Base-by-base conservation (phyloP, 2,329 filamentous ascomycete genomes). In the Plectosphaerella cucumerina region DNA sequence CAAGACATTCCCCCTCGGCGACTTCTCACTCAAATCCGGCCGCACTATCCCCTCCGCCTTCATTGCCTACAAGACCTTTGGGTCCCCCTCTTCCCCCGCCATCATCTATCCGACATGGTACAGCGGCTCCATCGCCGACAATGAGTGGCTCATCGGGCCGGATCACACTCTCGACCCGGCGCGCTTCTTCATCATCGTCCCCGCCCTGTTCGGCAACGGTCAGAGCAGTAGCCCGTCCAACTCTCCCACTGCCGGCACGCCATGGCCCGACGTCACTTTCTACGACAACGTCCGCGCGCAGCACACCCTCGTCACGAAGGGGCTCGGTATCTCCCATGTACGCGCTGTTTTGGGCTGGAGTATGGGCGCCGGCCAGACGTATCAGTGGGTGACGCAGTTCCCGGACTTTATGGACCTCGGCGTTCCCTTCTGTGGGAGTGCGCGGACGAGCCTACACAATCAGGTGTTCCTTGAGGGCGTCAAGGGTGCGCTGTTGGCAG, bases 21-120 rank as follows among this genome's bases (percentile, higher is more conserved):
- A 87, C 66, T 88, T 86, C 71, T 69, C 77, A 54, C 79, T 92
- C 3, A 80, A 86, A 60, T 83, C 77, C 22, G 86, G 86, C 37
- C 73, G 72, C n/a, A 74, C 69, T 6, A 75, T 92, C 17, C 74
- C 78, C 2, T 65, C 80, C 57, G 88, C 89, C 2, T 79, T 81
- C 60, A 82, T 93, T 49, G 86, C 87, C 15, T 93, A 89, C 74
- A 90, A 87, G 66, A 89, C 87, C 0, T 86, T 87, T 58, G 89
- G 89, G 18, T 73, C 84, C 50, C 64, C 79, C 0, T 76, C 71
- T 0, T 73, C 70, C 6, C 87, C 87, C 8, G 83, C 82, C 3
- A 80, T 92, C 52, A 78, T 92, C 54, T 92, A 92, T 61, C 89
- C 88, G 2, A 84, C 84, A 2, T 92, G 88, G 88, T 92, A 85